Evolutionary conservation across 768 basidiomycete species (phyloP), one percentile per base, ranked within the genome.

Genomic region (Termitomyces titanicus): DNA sequence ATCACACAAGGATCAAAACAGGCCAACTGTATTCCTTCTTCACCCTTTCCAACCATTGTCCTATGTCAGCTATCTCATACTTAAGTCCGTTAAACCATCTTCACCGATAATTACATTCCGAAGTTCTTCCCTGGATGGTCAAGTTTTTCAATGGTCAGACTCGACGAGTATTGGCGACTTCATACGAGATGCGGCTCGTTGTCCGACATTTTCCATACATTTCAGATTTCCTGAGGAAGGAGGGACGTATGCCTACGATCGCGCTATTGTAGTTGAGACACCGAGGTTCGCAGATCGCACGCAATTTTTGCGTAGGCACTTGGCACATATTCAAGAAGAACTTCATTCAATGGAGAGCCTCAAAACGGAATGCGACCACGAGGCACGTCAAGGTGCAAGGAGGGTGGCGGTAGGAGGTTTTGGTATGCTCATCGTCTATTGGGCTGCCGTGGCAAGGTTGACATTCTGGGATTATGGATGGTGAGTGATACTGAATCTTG

Each of bases 1-100:
- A 40, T 55, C 44, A 20, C 42, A 51, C 22, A 31, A 50, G 11
- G 25, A 25, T 31, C 40, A 57, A 48, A 40, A 34, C 48, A 3
- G 70, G 43, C 73, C 84, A 64, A 62, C 80, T 60, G 82, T 86
- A 5, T 79, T 87, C 56, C 78, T 88, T 6, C 73, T 88, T 0
- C 86, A 88, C 56, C 85, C 86, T 5, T 80, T 82, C 0, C 86
- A 88, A 60, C 86, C 86, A 0, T 77, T 88, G 6, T 84, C 82
- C 1, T 85, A 89, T 63, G 74, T 85, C 45, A 73, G 78, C 47
- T 71, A 79, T 12, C 78, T 87, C 38, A 84, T 88, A 24, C 67
- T 74, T 4, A 74, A 79, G 7, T 73, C 75, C 13, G 62, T 81
- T 38, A 57, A 70, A 6, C 71, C 73, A 11, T 62, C 66, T 6